phyloP scores from a whole-genome alignment of 2,329 filamentous ascomycete species.

The Venturia carpophila region DNA sequence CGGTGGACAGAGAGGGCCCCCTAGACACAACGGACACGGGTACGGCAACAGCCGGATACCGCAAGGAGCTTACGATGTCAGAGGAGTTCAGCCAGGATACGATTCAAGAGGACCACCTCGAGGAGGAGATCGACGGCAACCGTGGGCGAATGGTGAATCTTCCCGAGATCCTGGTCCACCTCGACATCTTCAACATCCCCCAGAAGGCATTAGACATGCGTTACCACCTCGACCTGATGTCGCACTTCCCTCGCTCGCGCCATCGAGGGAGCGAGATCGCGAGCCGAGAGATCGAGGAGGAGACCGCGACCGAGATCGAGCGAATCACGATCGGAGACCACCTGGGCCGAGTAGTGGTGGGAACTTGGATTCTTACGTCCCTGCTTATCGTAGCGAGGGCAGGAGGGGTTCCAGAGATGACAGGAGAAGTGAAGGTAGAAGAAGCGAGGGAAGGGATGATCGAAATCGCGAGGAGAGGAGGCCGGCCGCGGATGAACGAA shows the following conservation, averaged over 20 bases:
- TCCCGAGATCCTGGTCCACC: slow-evolving; percentile 21
- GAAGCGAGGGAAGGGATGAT: slow-evolving; percentile 20
- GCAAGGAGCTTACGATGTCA: slow-evolving; percentile 6
- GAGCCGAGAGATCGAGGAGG: not conserved
- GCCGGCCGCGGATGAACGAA: slow-evolving; percentile 16
- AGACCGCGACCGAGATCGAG: not conserved
- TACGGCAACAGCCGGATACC: slow-evolving; percentile 12
- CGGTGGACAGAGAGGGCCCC: not conserved
- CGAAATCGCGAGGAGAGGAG: slow-evolving; percentile 22
- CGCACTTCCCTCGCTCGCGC: slow-evolving; percentile 18
- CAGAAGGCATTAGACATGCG: slow-evolving; percentile 30
- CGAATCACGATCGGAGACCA: slow-evolving; percentile 7
- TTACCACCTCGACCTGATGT: slow-evolving; percentile 29
- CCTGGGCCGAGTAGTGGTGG: not conserved
- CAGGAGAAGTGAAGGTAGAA: slow-evolving; percentile 18
- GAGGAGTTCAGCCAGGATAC: slow-evolving; percentile 15
- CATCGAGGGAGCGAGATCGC: not conserved
- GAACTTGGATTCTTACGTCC: slow-evolving; percentile 14
- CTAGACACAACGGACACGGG: not conserved
- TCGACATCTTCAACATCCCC: slow-evolving; percentile 29
- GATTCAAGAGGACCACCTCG: slow-evolving; percentile 22
- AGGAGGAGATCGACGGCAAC: slow-evolving; percentile 18
- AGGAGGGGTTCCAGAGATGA: slow-evolving; percentile 7
- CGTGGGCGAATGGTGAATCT: slow-evolving; percentile 15
- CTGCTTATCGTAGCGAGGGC: slow-evolving; percentile 10